A percentile compares a stretch with the other conserved stretches of the same genome.
phyloP scores from a whole-genome alignment of 805 yeast species.

The Metschnikowia gelsemii region DNA sequence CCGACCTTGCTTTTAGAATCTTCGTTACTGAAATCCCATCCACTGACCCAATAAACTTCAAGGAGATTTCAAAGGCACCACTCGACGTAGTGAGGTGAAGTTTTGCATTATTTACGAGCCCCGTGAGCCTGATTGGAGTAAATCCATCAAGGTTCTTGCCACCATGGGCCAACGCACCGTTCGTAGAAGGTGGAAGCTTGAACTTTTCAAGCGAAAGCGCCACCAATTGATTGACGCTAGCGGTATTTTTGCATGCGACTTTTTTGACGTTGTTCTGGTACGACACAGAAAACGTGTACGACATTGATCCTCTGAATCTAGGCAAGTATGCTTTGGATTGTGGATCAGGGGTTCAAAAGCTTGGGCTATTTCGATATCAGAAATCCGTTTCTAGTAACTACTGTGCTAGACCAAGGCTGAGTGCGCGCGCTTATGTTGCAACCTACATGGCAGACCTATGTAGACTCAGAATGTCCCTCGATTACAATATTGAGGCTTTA shows the following conservation, averaged over 20 bases:
- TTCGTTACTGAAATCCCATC: conserved; percentile 8
- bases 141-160: conserved; percentile 32
- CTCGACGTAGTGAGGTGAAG: conserved; percentile 20
- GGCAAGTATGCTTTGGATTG: too few relatives aligned
- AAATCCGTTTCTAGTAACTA: too few relatives aligned
- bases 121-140: conserved; percentile 34
- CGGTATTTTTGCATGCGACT: conserved; percentile 25
- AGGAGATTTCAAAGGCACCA: not conserved
- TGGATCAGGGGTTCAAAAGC: too few relatives aligned
- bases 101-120: conserved; percentile 35
- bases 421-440: too few relatives aligned
- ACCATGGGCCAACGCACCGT: conserved; percentile 30
- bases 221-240: conserved; percentile 32
- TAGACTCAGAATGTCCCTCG: too few relatives aligned
- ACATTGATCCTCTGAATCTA: too few relatives aligned
- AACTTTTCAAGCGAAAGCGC: conserved; percentile 27
- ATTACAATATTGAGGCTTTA: too few relatives aligned
- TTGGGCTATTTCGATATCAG: too few relatives aligned
- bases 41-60: conserved; percentile 14
- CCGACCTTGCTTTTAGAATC: conserved; percentile 9
- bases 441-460: too few relatives aligned
- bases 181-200: conserved; percentile 19
- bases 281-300: conserved; percentile 26
- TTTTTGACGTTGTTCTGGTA: conserved; percentile 28
- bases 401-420: too few relatives aligned